A percentile compares a stretch with the other conserved stretches of the same genome.
Conservation (phyloP, 768 basidiomycete species). For the Galerina marginata region DNA sequence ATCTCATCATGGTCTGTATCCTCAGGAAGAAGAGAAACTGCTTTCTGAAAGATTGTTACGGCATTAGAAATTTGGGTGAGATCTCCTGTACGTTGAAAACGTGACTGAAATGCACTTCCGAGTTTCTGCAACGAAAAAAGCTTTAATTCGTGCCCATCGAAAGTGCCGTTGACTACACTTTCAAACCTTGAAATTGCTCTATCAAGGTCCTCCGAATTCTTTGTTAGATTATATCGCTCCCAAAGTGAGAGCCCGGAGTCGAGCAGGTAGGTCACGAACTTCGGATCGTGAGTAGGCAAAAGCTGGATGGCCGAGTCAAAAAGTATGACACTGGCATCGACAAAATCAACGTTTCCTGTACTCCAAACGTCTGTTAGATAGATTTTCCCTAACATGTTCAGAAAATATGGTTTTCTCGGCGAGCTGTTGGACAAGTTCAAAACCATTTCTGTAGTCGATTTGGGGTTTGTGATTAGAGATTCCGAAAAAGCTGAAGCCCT, state of each 20-base stretch:
- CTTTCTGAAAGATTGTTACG: background rate
- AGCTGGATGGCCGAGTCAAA: background rate
- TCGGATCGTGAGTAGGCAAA: background rate
- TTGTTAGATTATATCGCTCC: background rate
- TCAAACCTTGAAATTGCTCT: background rate
- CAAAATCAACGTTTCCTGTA: background rate
- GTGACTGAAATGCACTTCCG: background rate
- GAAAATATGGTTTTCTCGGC: too few species aligned
- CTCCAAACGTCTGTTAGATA: background rate
- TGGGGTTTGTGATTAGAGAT: too few species aligned
- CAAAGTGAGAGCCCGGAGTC: background rate
- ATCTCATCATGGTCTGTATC: background rate
- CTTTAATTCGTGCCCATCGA: background rate
- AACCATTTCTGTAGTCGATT: too few species aligned
- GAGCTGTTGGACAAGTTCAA: too few species aligned
- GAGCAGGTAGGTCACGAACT: background rate
- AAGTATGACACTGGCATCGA: background rate
- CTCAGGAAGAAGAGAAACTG: background rate
- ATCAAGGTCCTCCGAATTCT: background rate
- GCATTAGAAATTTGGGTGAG: background rate
- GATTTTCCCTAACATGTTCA: too few species aligned
- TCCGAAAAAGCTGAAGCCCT: too few species aligned
- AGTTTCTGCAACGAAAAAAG: background rate
- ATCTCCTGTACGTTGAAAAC: background rate
- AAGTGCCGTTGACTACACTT: background rate